Percentiles rank a stretch among this genome's conserved stretches.
phyloP scores from a whole-genome alignment of 1,284 basidiomycete genomes.

The Dichomitus squalens region DNA sequence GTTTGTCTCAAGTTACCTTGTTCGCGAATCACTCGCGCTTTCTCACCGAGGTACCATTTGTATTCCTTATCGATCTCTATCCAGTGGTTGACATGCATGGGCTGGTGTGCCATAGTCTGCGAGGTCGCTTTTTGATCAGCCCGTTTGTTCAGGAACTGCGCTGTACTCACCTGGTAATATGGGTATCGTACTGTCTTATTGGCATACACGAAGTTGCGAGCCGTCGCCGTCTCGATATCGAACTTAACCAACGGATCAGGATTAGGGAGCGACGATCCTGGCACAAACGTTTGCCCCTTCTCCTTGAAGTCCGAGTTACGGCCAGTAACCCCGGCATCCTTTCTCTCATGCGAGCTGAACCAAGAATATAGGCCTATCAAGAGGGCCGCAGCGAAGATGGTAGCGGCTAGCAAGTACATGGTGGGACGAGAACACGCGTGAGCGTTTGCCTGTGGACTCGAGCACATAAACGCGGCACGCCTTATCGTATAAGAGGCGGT shows the following conservation, averaged over 20 bases:
- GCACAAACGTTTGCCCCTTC: neutral
- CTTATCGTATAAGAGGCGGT: too few relatives aligned
- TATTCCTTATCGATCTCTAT: slow-evolving; percentile 46
- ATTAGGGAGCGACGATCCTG: slow-evolving; percentile 6
- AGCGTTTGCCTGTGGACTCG: too few relatives aligned
- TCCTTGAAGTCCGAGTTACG: neutral
- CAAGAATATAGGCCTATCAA: too few relatives aligned
- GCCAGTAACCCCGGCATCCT: too few relatives aligned
- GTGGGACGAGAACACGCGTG: too few relatives aligned
- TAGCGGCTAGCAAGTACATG: too few relatives aligned
- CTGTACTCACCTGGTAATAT: slow-evolving; percentile 35
- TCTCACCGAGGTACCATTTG: slow-evolving; percentile 41
- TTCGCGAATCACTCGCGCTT: slow-evolving; percentile 38
- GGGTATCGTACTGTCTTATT: slow-evolving; percentile 40
- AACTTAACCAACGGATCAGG: slow-evolving; percentile 36
- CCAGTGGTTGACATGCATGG: slow-evolving; percentile 44
- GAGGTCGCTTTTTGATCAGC: neutral
- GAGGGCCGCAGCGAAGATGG: too few relatives aligned
- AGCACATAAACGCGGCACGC: too few relatives aligned
- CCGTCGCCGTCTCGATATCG: slow-evolving; percentile 32
- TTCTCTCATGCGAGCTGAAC: too few relatives aligned
- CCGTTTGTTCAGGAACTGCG: neutral
- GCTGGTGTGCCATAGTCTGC: slow-evolving; percentile 43
- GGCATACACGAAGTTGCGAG: slow-evolving; percentile 39
- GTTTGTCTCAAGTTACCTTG: slow-evolving; percentile 29